Conservation (phyloP, 139 green algal genomes). For the Monoraphidium neglectum region DNA sequence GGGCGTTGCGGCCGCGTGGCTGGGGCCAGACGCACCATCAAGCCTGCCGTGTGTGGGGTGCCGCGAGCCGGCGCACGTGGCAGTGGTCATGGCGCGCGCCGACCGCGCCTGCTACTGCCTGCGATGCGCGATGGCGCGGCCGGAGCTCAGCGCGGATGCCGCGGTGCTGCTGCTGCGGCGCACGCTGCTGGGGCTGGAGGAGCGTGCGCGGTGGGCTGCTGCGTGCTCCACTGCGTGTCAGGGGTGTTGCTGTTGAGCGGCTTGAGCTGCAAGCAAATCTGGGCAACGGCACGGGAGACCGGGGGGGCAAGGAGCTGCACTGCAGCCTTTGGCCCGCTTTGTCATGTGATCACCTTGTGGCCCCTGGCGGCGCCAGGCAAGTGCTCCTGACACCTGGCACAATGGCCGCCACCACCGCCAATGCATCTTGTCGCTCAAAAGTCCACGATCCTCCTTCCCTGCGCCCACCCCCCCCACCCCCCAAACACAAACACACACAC, state of each 20-base stretch:
- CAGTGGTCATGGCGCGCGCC: constrained; percentile 4
- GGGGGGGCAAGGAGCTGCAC: not conserved
- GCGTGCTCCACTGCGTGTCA: not conserved
- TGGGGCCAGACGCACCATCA: not conserved
- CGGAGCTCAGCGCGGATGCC: not conserved
- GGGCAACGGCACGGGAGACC: not conserved
- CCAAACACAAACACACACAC: too few species aligned
- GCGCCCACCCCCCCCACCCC: too few species aligned
- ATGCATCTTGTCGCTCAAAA: too few species aligned
- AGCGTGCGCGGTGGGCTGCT: not conserved
- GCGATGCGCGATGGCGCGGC: not conserved
- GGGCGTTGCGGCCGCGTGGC: not conserved
- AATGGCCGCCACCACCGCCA: too few species aligned
- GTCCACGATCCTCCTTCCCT: too few species aligned
- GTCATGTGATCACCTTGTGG: not conserved
- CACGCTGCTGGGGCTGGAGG: not conserved
- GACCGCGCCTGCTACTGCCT: not conserved
- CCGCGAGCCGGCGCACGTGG: not conserved
- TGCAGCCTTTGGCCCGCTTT: not conserved
- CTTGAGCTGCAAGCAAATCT: not conserved
- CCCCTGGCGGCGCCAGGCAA: too few species aligned
- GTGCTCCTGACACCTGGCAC: too few species aligned
- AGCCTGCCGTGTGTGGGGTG: not conserved
- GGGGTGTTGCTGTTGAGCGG: not conserved
- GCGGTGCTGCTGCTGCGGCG: constrained; percentile 1